Evolutionary conservation across 2,329 filamentous ascomycete genomes (phyloP), one percentile per base, ranked within the genome.

Genomic region (Epichloe sp.): DNA sequence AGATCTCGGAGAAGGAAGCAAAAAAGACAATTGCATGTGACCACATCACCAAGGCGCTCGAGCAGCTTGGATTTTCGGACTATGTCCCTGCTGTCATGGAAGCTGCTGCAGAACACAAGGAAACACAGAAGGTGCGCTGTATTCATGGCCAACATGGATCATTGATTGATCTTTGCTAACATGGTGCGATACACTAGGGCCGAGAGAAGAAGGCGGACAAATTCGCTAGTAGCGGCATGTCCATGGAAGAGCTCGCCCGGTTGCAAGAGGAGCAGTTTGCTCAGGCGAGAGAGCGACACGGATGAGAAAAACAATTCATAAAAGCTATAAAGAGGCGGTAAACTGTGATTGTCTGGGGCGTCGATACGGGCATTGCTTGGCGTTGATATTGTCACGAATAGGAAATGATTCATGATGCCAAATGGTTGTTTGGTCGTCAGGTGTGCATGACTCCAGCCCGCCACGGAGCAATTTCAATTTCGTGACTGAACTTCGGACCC

Each of bases 21-120:
- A 98, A 98, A 98, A 98, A 98, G 78, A 98, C 93, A 4, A 98
- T 98, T 60, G 91, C 91, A 12, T 95, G 88, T 67, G 93, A 98
- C 62, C 93, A 98, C 71, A 94, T 98, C 61, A 94, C 91, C 63
- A 91, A 91, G 63, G 93, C 93, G 0, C 78, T 98, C 42, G 86
- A 91, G 60, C 87, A 95, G 61, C 79, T 98, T 19, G 93, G 91
- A 2, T 98, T 97, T 66, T 78, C 83, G 10, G 89, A 95, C 60
- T 98, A 97, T 63, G 86, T 98, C 6, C 81, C 85, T 15, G 86
- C 90, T 53, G 88, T 98, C 12, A 71, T 89, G 51, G 86, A 88
- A 58, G 88, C 93, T 10, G 90, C 90, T 2, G 83, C 84, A 50
- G 87, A 95, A 63, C 93, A 96, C 67, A 96, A 95, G 69, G 89